A percentile compares a stretch with the other conserved stretches of the same genome.
phyloP scores from a whole-genome alignment of 2,329 filamentous ascomycete genomes.

The Penicillium sp. region DNA sequence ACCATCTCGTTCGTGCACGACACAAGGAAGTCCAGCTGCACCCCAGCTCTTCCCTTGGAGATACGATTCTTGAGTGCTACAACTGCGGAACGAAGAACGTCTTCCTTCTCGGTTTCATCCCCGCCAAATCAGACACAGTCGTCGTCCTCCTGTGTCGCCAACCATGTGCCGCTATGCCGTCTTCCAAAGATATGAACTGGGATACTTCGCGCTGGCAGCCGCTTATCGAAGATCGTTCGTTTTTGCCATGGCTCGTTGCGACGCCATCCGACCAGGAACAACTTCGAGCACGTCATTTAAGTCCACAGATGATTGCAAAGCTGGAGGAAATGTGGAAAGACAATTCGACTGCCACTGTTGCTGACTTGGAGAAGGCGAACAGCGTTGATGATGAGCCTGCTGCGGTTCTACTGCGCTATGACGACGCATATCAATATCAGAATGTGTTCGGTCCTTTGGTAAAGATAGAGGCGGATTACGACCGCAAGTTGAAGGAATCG shows the following conservation, averaged over 20 bases:
- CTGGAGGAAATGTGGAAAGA: conserved; percentile 99
- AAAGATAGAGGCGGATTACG: conserved; percentile 98
- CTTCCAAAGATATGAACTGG: conserved; percentile 99
- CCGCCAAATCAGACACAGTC: conserved; percentile 96
- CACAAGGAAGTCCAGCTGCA: conserved; percentile 99
- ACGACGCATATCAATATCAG: conserved; percentile 97
- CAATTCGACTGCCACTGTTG: conserved; percentile 79
- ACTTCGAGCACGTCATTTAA: conserved; percentile 86
- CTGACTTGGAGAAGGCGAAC: conserved; percentile 84
- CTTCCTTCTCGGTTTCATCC: conserved; percentile 95
- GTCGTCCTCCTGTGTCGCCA: conserved; percentile 95
- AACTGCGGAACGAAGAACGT: conserved; percentile 99
- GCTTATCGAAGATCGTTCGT: conserved; percentile 92
- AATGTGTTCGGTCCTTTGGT: conserved; percentile 97
- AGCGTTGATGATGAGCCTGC: conserved; percentile 93
- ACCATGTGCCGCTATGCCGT: conserved; percentile 89
- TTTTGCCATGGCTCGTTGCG: conserved; percentile 87
- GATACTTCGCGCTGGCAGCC: conserved; percentile 97
- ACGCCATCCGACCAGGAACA: conserved; percentile 91
- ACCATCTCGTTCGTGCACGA: conserved; percentile 91
- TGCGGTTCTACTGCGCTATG: conserved; percentile 87
- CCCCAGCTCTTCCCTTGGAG: conserved; percentile 84
- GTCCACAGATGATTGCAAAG: conserved; percentile 90
- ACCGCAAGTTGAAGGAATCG: conserved; percentile 96
- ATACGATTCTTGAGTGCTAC: conserved; percentile 97